Base-by-base conservation (phyloP, 441 rosid species). In the Hura crepitans region DNA sequence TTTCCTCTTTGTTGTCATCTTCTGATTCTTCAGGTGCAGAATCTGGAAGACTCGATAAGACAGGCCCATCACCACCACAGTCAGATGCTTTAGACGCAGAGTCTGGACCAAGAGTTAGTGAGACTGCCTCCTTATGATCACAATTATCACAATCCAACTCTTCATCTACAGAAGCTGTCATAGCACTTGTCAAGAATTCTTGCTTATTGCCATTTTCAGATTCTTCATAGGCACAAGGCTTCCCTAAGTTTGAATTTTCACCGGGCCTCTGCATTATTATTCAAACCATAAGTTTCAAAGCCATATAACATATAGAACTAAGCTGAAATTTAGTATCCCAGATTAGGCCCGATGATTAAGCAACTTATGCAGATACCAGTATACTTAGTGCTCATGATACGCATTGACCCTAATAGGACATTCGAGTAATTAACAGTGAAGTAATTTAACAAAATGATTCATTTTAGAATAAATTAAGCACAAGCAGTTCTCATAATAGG, bases 261-360 rank as follows among this genome's bases (percentile, higher is more conserved):
- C 61, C 59, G 57, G 72, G 71, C 66, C 51, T 71, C 89, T 85
- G 83, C 76, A 66, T 56, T 33, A 57, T 57, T 68, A 74, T 28
- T 64, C 62, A 74, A 64, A 75, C 20, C 67, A 68, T 47, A 73
- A 70, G 1, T 33, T 53, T 25, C 20, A 20, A 59, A 15, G 31
- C 59, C 59, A 30, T 63, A 22, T 49, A 51, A 33, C n/a, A 57
- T 28, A 51, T 12, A 71, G 8, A 50, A 30, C 35, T 35, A 35
- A 31, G 42, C 55, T 46, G 18, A 20, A 43, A 30, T 57, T 27
- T 25, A 14, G 28, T 45, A 6, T 43, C 20, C 53, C 10, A 4
- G 33, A 35, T 46, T 27, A 69, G 47, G 23, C 15, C 28, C 10
- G 22, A 58, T 6, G 8, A 47, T 59, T 47, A 42, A 14, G 61